These are phyloP conservation scores for Cucumis melo DNA, from an alignment of 306 rosid genomes.

Conservation along the genomic window DNA sequence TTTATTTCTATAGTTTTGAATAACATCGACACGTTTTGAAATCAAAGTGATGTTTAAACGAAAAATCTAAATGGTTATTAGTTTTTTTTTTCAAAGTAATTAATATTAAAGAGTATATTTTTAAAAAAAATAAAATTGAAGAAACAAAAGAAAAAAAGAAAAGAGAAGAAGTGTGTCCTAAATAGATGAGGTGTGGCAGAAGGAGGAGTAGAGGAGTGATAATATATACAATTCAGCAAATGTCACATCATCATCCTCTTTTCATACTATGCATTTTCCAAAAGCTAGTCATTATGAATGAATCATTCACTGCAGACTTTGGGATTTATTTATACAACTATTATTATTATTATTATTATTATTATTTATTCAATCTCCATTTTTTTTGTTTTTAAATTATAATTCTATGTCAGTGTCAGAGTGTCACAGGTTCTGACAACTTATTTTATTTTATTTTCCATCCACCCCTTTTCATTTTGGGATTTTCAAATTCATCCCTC, in stretches of 20 bases:
- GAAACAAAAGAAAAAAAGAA: too few relatives aligned
- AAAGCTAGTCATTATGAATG: conserved; percentile 9
- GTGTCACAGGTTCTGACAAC: background rate
- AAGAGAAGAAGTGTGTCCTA: background rate
- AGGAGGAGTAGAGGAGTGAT: background rate
- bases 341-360: background rate
- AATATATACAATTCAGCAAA: conserved; percentile 5
- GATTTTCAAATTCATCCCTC: background rate
- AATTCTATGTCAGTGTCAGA: conserved; percentile 1
- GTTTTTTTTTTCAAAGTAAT: too few relatives aligned
- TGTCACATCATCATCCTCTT: conserved; percentile 4
- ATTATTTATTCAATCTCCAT: background rate
- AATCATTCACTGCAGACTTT: conserved; percentile 8
- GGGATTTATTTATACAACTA: background rate
- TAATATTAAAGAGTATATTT: too few relatives aligned
- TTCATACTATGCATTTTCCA: conserved; percentile 1
- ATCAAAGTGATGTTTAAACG: too few relatives aligned
- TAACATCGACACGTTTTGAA: too few relatives aligned
- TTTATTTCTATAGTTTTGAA: too few relatives aligned
- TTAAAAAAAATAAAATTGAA: too few relatives aligned
- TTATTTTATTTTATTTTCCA: background rate
- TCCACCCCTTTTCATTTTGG: background rate
- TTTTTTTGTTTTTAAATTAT: background rate
- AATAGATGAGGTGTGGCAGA: background rate
- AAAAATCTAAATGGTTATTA: too few relatives aligned